phyloP scores from a whole-genome alignment of 495 filamentous ascomycete genomes.

The Niebla homalea region DNA sequence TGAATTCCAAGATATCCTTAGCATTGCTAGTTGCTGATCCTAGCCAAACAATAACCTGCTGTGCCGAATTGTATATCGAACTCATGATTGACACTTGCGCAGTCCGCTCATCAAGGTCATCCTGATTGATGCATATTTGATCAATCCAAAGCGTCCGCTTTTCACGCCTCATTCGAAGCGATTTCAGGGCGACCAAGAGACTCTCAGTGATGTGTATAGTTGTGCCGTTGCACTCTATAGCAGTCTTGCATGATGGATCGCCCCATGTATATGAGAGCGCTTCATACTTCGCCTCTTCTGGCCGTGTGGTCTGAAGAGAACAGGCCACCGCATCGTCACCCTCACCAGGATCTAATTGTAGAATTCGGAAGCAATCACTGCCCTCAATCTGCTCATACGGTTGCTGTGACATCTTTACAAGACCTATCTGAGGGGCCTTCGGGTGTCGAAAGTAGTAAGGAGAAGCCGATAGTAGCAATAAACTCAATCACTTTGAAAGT shows the following conservation, averaged over 20 bases:
- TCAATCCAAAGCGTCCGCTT: constrained; percentile 14
- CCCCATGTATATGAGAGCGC: not conserved
- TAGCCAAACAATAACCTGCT: constrained; percentile 23
- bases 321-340: too few relatives aligned
- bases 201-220: not conserved
- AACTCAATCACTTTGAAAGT: too few relatives aligned
- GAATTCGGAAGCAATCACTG: too few relatives aligned
- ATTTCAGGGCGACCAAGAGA: not conserved
- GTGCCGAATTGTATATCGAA: constrained; percentile 21
- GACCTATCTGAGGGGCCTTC: too few relatives aligned
- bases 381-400: too few relatives aligned
- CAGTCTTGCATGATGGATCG: not conserved
- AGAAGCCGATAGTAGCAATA: too few relatives aligned
- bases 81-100: constrained; percentile 25
- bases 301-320: too few relatives aligned
- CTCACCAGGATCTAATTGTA: too few relatives aligned
- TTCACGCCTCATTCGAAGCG: not conserved
- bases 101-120: constrained; percentile 18
- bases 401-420: too few relatives aligned
- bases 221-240: not conserved
- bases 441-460: too few relatives aligned
- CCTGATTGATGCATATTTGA: constrained; percentile 28
- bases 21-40: too few relatives aligned
- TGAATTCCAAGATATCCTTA: too few relatives aligned
- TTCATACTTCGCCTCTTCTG: not conserved